A percentile compares a stretch with the other conserved stretches of the same genome.
These are phyloP conservation scores for Auriscalpium microsporum DNA, from an alignment of 768 basidiomycete species.

Conservation along the genomic window DNA sequence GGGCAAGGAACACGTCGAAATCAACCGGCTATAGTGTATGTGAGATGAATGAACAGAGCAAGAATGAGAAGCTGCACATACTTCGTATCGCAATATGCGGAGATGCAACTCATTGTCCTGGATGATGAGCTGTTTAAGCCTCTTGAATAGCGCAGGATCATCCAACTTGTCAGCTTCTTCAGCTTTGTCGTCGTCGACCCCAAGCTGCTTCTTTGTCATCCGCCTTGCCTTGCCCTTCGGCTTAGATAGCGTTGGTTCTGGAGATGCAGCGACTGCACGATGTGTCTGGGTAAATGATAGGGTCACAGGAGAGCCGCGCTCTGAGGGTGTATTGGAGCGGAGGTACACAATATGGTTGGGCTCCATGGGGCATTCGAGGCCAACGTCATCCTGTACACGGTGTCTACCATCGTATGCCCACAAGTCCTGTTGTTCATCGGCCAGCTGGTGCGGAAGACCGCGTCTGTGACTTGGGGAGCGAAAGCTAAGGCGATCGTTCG, in stretches of 20 bases:
- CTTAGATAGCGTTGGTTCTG: too few species aligned
- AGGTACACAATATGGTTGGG: constrained; percentile 24
- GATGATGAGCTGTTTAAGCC: constrained; percentile 35
- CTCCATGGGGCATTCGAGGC: neutral
- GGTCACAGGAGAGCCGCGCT: neutral
- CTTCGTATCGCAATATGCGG: constrained; percentile 61
- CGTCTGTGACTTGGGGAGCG: too few species aligned
- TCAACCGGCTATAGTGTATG: constrained; percentile 40
- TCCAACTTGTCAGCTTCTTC: constrained; percentile 5
- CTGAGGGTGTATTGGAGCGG: constrained; percentile 24
- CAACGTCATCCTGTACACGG: neutral
- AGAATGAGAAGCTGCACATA: constrained; percentile 18
- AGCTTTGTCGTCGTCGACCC: neutral
- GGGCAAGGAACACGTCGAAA: constrained; percentile 42
- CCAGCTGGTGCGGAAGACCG: too few species aligned
- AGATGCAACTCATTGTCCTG: constrained; percentile 39
- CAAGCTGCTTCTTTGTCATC: neutral
- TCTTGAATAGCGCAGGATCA: constrained; percentile 34
- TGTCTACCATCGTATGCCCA: constrained; percentile 1
- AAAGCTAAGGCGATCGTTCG: too few species aligned
- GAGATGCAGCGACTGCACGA: too few species aligned
- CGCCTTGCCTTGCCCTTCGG: neutral
- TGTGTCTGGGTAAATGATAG: too few species aligned
- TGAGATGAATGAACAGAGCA: neutral
- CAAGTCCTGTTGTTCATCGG: too few species aligned